Evolutionary conservation across 1,284 basidiomycete species (phyloP), one percentile per base, ranked within the genome.

Genomic region (Cystobasidium sp.): DNA sequence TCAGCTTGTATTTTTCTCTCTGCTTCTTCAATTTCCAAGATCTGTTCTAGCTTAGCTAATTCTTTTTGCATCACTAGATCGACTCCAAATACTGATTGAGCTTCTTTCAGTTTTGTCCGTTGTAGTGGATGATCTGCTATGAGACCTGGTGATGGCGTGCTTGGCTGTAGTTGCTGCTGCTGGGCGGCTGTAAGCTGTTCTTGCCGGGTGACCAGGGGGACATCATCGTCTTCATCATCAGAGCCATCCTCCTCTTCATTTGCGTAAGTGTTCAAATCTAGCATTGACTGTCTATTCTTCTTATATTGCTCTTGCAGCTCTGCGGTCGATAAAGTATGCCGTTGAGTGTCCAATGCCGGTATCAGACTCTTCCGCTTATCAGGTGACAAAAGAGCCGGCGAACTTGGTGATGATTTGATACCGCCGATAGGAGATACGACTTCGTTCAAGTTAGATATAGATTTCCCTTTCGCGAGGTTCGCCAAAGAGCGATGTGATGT

Each of bases 51-150:
- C 37, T 71, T 71, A 31, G 58, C 55, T 41, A 71, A 49, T 49
- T 71, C 69, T 39, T 53, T 55, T 46, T 58, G 56, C 69, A 71
- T 71, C n/a, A 71, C 61, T 22, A 71, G 61, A 47, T 71, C 69
- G 14, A 52, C 47, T 63, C 69, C 69, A 44, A 71, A 71, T 4
- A 71, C 69, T 22, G 69, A 63, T 39, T 58, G 49, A 20, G 47
- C 22, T n/a, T 59, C 59, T 69, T 63, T 63, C 16, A 12, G 22
- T 16, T 49, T 59, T 37, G 7, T 10, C 14, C 39, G 44, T 61
- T 41, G 43, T 7, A n/a, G 37, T 39, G 49, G 39, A 44, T 16
- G 10, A n/a, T 20, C 37, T 31, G 10, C 39, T 61, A 61, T 51
- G 6, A 37, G 55, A 14, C 9, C 47, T 44, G 52, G 10, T 53